phyloP scores from a whole-genome alignment of 1,284 basidiomycete genomes.

The Irpex sp. region DNA sequence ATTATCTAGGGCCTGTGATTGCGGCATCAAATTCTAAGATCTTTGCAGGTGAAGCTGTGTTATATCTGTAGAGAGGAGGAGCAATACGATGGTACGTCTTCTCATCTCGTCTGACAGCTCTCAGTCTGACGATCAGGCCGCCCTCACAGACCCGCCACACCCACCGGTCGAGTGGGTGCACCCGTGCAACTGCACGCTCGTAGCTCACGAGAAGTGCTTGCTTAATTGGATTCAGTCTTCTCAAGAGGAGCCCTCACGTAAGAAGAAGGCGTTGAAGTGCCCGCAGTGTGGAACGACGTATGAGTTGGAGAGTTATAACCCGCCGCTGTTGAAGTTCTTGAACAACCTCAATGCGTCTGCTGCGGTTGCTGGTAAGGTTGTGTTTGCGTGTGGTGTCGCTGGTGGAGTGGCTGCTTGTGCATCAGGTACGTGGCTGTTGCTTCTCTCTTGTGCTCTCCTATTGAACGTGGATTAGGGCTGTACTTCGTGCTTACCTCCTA shows the following conservation, averaged over 20 bases:
- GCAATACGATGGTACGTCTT: slow-evolving; percentile 44
- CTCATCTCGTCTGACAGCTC: slow-evolving; percentile 1
- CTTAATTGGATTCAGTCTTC: slow-evolving; percentile 73
- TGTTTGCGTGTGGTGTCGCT: slow-evolving; percentile 44
- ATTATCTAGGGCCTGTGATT: not conserved
- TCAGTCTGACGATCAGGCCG: not conserved
- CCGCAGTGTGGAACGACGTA: slow-evolving; percentile 72
- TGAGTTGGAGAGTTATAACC: slow-evolving; percentile 61
- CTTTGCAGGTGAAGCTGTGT: slow-evolving; percentile 61
- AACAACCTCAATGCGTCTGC: slow-evolving; percentile 45
- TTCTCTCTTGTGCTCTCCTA: not conserved
- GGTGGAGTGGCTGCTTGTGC: slow-evolving; percentile 39
- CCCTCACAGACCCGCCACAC: slow-evolving; percentile 34
- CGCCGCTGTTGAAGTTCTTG: slow-evolving; percentile 45
- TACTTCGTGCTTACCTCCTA: slow-evolving; percentile 64
- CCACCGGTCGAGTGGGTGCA: slow-evolving; percentile 65
- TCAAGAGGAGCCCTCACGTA: slow-evolving; percentile 47
- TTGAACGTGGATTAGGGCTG: slow-evolving; percentile 37
- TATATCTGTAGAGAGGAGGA: slow-evolving; percentile 80
- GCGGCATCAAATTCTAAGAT: not conserved
- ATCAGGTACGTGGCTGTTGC: slow-evolving; percentile 30
- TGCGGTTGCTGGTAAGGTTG: slow-evolving; percentile 44
- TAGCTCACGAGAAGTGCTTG: slow-evolving; percentile 76
- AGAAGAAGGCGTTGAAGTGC: slow-evolving; percentile 67
- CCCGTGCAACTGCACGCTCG: slow-evolving; percentile 73